Evolutionary conservation across 306 rosid species (phyloP).

Genomic region (Oemleria cerasiformis): DNA sequence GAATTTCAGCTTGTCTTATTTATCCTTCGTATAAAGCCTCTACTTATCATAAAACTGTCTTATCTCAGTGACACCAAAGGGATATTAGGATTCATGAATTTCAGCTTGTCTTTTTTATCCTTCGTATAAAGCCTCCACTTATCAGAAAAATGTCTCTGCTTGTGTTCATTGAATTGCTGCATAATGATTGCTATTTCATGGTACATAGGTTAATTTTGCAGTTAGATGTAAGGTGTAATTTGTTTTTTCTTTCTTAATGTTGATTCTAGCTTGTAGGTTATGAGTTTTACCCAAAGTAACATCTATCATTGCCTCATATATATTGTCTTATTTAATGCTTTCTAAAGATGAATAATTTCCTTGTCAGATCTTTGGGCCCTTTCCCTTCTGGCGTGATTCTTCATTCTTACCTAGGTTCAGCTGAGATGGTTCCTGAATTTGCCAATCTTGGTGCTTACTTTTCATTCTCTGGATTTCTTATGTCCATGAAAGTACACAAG

Average conservation of each 20-base stretch:
- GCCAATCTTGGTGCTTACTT: conserved; percentile 79
- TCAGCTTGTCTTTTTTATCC: neutral
- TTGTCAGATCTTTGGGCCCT: conserved; percentile 68
- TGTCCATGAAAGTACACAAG: conserved; percentile 63
- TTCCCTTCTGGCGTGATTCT: conserved; percentile 91
- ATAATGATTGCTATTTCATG: neutral
- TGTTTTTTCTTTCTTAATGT: conserved; percentile 2
- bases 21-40: neutral
- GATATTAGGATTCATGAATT: too few species aligned
- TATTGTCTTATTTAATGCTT: neutral
- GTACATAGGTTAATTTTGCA: neutral
- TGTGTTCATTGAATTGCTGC: neutral
- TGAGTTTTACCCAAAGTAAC: neutral
- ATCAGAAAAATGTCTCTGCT: neutral
- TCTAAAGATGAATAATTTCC: conserved; percentile 8
- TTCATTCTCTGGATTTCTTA: conserved; percentile 85
- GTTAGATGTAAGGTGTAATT: neutral
- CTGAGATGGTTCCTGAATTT: conserved; percentile 91
- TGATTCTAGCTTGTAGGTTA: neutral
- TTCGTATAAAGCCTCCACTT: neutral
- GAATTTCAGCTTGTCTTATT: neutral
- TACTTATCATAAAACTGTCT: neutral
- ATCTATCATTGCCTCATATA: neutral
- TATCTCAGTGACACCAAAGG: neutral
- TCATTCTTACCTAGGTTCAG: conserved; percentile 88